These are phyloP conservation scores for Cryptosporidium felis DNA, from an alignment of 169 alveolate genomes.

Conservation along the genomic window DNA sequence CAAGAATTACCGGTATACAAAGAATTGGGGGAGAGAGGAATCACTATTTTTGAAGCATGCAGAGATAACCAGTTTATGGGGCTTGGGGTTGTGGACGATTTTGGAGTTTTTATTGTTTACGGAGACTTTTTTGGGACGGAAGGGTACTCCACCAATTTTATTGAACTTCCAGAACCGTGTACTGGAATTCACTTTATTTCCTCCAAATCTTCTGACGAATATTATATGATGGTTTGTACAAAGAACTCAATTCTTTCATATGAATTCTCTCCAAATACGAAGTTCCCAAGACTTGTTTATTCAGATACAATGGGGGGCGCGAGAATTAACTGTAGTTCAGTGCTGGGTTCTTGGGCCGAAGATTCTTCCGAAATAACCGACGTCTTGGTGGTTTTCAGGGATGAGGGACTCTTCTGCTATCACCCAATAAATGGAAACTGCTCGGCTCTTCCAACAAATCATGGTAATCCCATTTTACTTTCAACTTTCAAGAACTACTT, in stretches of 20 bases:
- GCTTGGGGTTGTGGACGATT: constrained; percentile 56
- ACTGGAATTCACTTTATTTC: constrained; percentile 63
- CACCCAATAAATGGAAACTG: constrained; percentile 63
- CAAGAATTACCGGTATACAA: constrained; percentile 10
- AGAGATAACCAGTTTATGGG: constrained; percentile 40
- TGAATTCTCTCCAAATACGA: background rate
- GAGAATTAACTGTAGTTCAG: constrained; percentile 35
- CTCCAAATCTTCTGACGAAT: constrained; percentile 9
- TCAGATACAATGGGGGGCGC: constrained; percentile 65
- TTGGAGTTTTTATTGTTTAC: constrained; percentile 34
- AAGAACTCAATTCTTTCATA: constrained; percentile 21
- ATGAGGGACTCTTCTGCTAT: constrained; percentile 58
- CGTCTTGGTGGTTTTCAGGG: constrained; percentile 47
- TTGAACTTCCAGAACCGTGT: constrained; percentile 47
- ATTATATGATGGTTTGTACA: constrained; percentile 54
- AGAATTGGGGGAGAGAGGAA: constrained; percentile 33
- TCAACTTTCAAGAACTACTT: constrained; percentile 48
- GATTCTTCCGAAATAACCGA: background rate
- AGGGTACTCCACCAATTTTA: constrained; percentile 35
- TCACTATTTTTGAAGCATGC: constrained; percentile 45
- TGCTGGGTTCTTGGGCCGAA: constrained; percentile 10
- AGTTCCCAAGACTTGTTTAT: constrained; percentile 14
- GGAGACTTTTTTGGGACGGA: constrained; percentile 47
- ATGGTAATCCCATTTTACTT: constrained; percentile 39
- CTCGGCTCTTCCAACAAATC: constrained; percentile 60